A percentile compares a stretch with the other conserved stretches of the same genome.
Conservation (phyloP, 345 rosid genomes). For the Turritis glabra region DNA sequence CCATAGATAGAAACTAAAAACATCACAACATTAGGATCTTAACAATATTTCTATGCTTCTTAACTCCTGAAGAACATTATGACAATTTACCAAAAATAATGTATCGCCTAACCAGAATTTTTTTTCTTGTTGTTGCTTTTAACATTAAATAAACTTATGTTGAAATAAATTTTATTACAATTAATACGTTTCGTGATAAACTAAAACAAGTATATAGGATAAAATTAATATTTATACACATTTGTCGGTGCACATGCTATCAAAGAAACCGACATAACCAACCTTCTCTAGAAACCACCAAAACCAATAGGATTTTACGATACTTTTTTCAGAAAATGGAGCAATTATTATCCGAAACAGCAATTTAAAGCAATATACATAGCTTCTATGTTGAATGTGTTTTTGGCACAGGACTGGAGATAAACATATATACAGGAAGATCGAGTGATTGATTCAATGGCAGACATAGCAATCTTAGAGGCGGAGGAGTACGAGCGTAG, state of each 20-base stretch:
- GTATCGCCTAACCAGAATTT: too few species aligned
- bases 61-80: slow-evolving; percentile 38
- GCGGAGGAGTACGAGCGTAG: slow-evolving; percentile 35
- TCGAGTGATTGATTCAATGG: not conserved
- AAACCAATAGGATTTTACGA: too few species aligned
- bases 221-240: not conserved
- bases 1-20: too few species aligned
- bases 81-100: too few species aligned
- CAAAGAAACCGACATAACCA: slow-evolving; percentile 28
- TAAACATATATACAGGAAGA: too few species aligned
- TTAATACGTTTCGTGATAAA: too few species aligned
- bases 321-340: not conserved
- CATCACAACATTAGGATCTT: not conserved
- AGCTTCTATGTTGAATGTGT: not conserved
- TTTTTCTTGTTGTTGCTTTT: too few species aligned
- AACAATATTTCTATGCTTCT: slow-evolving; percentile 28
- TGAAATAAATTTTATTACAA: too few species aligned
- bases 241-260: slow-evolving; percentile 21
- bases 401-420: not conserved
- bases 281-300: slow-evolving; percentile 27
- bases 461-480: slow-evolving; percentile 34
- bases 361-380: slow-evolving; percentile 5
- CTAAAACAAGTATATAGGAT: not conserved
- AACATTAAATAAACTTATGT: too few species aligned
- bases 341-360: slow-evolving; percentile 33